Percentiles rank a stretch among this genome's conserved stretches.
These are phyloP conservation scores for Auriscalpium vulgare DNA, from an alignment of 768 basidiomycete genomes.

Conservation along the genomic window DNA sequence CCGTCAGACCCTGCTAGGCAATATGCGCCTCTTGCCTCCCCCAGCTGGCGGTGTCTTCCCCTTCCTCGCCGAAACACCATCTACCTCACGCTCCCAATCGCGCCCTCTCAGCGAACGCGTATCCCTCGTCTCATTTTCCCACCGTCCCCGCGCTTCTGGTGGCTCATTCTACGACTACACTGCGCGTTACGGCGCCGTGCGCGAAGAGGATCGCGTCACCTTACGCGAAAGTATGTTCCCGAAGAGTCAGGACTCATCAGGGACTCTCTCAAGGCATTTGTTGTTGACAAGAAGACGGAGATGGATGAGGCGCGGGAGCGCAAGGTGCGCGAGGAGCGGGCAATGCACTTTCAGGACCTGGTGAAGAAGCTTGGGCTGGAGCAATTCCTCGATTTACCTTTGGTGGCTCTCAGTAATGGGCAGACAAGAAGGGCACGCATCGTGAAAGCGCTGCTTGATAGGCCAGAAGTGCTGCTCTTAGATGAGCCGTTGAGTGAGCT, in stretches of 20 bases:
- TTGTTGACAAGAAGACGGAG: neutral
- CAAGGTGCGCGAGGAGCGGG: slow-evolving; percentile 17
- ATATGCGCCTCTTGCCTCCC: slow-evolving; percentile 60
- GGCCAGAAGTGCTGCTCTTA: slow-evolving; percentile 72
- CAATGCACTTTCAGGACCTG: slow-evolving; percentile 41
- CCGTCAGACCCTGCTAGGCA: slow-evolving; percentile 56
- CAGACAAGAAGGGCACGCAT: slow-evolving; percentile 87
- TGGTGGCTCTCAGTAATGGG: slow-evolving; percentile 83
- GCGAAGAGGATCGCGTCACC: slow-evolving; percentile 77
- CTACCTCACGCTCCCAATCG: neutral
- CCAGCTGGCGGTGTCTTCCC: slow-evolving; percentile 74
- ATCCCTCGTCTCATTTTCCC: slow-evolving; percentile 59
- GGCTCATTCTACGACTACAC: slow-evolving; percentile 90
- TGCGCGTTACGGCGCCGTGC: slow-evolving; percentile 82
- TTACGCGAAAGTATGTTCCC: slow-evolving; percentile 55
- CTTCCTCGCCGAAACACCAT: slow-evolving; percentile 36
- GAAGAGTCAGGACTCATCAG: slow-evolving; percentile 17
- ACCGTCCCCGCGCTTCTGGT: slow-evolving; percentile 44
- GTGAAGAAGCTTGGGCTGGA: slow-evolving; percentile 48
- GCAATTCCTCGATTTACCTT: slow-evolving; percentile 68
- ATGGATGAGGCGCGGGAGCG: slow-evolving; percentile 9
- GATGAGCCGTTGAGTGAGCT: slow-evolving; percentile 85
- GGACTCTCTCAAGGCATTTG: slow-evolving; percentile 3
- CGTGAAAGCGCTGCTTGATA: slow-evolving; percentile 59
- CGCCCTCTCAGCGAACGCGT: slow-evolving; percentile 37